Evolutionary conservation across 768 basidiomycete genomes (phyloP).

Genomic region (Lyophyllum shimeji): DNA sequence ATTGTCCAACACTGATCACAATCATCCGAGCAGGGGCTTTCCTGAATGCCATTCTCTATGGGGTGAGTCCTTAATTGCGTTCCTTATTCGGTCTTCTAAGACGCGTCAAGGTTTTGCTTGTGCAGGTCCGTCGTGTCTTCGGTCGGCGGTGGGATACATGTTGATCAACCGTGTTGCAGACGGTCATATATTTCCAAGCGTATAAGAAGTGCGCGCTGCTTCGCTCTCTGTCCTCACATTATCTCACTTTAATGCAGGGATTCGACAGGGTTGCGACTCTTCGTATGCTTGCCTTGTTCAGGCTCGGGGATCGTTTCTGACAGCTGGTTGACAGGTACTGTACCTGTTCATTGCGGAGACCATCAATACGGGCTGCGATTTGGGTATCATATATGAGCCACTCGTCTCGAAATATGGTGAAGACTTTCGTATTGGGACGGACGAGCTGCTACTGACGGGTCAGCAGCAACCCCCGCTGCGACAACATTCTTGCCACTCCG

Average conservation of each 20-base stretch:
- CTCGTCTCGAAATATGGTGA: conserved; percentile 41
- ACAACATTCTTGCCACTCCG: conserved; percentile 34
- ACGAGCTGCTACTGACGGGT: not conserved
- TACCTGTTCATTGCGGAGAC: conserved; percentile 44
- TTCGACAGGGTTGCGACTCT: conserved; percentile 37
- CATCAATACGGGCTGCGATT: conserved; percentile 42
- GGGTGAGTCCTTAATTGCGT: conserved; percentile 26
- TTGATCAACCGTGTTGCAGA: conserved; percentile 7
- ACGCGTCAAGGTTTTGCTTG: not conserved
- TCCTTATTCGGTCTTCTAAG: not conserved
- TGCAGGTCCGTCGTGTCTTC: not conserved
- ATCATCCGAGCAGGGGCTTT: conserved; percentile 11
- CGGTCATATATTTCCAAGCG: conserved; percentile 33
- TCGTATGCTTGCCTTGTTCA: conserved; percentile 26
- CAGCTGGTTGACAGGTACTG: conserved; percentile 28
- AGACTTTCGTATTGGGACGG: not conserved
- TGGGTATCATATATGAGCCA: conserved; percentile 47
- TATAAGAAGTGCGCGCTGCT: conserved; percentile 36
- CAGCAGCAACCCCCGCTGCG: conserved; percentile 30
- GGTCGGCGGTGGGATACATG: not conserved
- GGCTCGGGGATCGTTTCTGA: not conserved
- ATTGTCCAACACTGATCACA: not conserved
- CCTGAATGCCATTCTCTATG: conserved; percentile 44
- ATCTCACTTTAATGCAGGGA: conserved; percentile 29
- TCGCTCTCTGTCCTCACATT: not conserved